Conservation (phyloP, 1,284 basidiomycete genomes). For the Microbotryum lychnidis-dioicae region DNA sequence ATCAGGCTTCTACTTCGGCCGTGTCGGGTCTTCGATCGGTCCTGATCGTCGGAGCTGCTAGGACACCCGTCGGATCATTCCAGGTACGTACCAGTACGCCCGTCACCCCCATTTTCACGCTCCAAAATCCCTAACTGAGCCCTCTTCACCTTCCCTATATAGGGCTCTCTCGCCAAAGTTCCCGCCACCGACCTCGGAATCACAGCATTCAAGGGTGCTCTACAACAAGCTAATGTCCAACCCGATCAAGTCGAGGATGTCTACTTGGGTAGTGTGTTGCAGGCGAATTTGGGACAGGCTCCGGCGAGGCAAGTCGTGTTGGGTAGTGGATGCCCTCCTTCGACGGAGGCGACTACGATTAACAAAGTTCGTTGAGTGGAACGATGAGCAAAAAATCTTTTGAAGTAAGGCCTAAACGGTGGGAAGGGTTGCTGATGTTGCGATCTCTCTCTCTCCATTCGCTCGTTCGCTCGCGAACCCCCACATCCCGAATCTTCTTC, state of each 20-base stretch:
- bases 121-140: no score
- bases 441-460: neutral
- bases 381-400: no score
- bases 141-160: conserved; percentile 36
- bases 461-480: neutral
- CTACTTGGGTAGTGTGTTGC: conserved; percentile 72
- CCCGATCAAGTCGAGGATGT: conserved; percentile 83
- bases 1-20: neutral
- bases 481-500: neutral
- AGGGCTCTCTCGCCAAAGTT: conserved; percentile 77
- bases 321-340: conserved; percentile 74
- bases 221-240: conserved; percentile 69
- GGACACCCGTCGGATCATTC: conserved; percentile 87
- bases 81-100: neutral
- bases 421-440: no score
- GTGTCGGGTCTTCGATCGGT: neutral
- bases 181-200: conserved; percentile 80
- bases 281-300: conserved; percentile 40
- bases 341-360: conserved; percentile 92
- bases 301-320: conserved; percentile 48
- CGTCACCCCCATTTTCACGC: no score
- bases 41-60: conserved; percentile 44
- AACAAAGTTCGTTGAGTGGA: conserved; percentile 50
- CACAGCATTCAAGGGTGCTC: conserved; percentile 78
- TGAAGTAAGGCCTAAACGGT: no score